These are phyloP conservation scores for Diaporthe batatas DNA, from an alignment of 2,329 filamentous ascomycete genomes.

Conservation along the genomic window DNA sequence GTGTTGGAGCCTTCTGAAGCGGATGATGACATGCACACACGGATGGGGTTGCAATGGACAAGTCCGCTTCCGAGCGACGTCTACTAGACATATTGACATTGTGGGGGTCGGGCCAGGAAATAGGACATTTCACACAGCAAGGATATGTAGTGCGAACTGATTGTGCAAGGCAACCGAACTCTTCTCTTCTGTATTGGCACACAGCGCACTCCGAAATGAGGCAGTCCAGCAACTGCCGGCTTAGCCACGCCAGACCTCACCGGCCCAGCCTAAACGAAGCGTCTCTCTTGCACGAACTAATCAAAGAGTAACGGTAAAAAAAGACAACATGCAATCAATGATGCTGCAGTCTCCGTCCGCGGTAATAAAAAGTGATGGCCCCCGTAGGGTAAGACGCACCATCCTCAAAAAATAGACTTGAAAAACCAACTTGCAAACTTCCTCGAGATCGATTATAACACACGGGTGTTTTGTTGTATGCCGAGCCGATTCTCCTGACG, in stretches of 20 bases:
- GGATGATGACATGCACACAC: too few relatives aligned
- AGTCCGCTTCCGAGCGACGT: too few relatives aligned
- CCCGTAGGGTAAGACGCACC: conserved; percentile 24
- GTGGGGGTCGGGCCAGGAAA: not conserved
- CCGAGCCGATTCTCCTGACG: conserved; percentile 27
- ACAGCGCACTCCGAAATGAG: not conserved
- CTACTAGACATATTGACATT: not conserved
- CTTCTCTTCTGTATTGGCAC: conserved; percentile 18
- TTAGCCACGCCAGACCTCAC: not conserved
- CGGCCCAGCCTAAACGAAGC: not conserved
- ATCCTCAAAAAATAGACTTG: not conserved
- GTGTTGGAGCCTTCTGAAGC: too few relatives aligned
- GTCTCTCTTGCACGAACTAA: not conserved
- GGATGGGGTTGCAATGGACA: too few relatives aligned
- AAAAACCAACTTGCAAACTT: conserved; percentile 24
- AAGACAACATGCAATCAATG: not conserved
- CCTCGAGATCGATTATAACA: conserved; percentile 23
- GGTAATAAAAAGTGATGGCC: conserved; percentile 18
- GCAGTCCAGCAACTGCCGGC: conserved; percentile 7
- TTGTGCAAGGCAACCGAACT: not conserved
- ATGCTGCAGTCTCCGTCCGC: conserved; percentile 13
- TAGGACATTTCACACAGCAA: not conserved
- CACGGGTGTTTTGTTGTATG: conserved; percentile 28
- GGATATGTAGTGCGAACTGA: not conserved
- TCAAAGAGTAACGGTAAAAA: not conserved